Percentiles rank a stretch among this genome's conserved stretches.
Conservation (phyloP, 805 yeast genomes). For the Yamadazyma paraphyllophila region DNA sequence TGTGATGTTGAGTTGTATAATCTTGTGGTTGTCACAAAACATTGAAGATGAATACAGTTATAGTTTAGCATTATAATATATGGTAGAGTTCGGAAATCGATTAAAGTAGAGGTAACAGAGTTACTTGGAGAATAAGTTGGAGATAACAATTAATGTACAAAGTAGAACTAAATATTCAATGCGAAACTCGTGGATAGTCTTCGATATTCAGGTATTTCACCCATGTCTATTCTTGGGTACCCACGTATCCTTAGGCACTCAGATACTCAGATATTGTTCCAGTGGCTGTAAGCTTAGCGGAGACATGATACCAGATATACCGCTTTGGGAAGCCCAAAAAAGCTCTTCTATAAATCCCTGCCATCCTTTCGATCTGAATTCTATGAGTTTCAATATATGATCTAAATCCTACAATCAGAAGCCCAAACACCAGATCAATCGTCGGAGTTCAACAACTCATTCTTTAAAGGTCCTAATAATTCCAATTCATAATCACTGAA, state of each 20-base stretch:
- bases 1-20: constrained; percentile 84
- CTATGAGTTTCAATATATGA: no score
- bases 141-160: constrained; percentile 3
- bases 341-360: no score
- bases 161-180: not conserved
- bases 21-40: constrained; percentile 92
- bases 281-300: no score
- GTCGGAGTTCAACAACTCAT: constrained; percentile 24
- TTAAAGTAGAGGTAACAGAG: not conserved
- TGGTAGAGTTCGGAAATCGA: not conserved
- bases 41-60: constrained; percentile 95
- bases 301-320: no score
- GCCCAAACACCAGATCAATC: not conserved
- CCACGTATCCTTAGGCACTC: no score
- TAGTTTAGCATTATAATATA: constrained; percentile 66
- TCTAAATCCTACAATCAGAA: no score
- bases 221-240: no score
- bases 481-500: constrained; percentile 68
- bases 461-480: constrained; percentile 40
- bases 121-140: not conserved
- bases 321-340: no score
- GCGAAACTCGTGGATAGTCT: not conserved
- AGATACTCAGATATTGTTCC: no score
- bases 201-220: no score
- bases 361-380: no score